phyloP scores from a whole-genome alignment of 257 asterid species.

The Solanum tarijense region DNA sequence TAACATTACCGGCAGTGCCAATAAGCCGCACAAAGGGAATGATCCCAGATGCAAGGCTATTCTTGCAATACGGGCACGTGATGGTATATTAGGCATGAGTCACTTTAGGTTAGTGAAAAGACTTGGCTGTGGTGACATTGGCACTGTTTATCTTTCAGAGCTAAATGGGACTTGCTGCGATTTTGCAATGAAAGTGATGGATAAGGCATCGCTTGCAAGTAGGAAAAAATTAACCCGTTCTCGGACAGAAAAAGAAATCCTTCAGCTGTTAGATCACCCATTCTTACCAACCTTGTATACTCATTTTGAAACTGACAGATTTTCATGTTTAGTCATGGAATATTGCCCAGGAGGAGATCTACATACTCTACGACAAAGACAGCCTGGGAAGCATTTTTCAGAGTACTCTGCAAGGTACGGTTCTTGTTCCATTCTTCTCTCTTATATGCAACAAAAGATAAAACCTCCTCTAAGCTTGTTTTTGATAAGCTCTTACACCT shows the following conservation, averaged over 20 bases:
- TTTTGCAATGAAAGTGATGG: constrained; percentile 57
- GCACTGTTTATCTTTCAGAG: constrained; percentile 56
- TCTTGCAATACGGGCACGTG: constrained; percentile 34
- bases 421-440: neutral
- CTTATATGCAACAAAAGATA: neutral
- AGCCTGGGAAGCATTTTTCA: constrained; percentile 44
- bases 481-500: neutral
- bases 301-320: constrained; percentile 44
- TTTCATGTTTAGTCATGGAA: constrained; percentile 47
- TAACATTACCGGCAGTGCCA: constrained; percentile 37
- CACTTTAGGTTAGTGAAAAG: constrained; percentile 39
- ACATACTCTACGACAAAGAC: constrained; percentile 44
- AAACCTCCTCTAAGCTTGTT: neutral
- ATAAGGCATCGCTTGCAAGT: constrained; percentile 39
- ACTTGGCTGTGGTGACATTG: constrained; percentile 54
- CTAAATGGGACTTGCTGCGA: constrained; percentile 32
- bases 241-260: constrained; percentile 42
- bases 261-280: constrained; percentile 54
- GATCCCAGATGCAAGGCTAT: constrained; percentile 60
- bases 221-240: constrained; percentile 39
- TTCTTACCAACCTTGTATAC: constrained; percentile 49
- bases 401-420: constrained; percentile 45
- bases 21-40: constrained; percentile 51
- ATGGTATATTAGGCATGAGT: constrained; percentile 50
- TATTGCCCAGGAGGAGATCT: constrained; percentile 57